Percentiles rank a stretch among this genome's conserved stretches.
Conservation (phyloP, 345 rosid species). For the Moricandia moricandioides region DNA sequence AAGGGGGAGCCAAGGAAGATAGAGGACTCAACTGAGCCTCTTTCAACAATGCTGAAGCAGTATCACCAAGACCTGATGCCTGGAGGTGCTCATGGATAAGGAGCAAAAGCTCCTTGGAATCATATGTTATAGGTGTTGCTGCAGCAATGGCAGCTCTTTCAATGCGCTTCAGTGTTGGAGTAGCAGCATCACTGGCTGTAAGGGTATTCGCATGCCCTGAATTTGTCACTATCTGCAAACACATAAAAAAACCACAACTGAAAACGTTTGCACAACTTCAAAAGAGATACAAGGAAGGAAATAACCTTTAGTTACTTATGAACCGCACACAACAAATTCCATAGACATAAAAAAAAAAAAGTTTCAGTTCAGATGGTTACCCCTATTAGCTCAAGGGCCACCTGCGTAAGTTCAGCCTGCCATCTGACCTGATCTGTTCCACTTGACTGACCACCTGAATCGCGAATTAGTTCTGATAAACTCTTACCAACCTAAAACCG, state of each 20-base stretch:
- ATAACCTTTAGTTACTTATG: background rate
- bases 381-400: constrained; percentile 92
- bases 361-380: constrained; percentile 41
- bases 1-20: constrained; percentile 61
- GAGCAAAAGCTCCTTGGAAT: constrained; percentile 84
- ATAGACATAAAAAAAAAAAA: background rate
- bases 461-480: constrained; percentile 92
- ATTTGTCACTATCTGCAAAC: constrained; percentile 82
- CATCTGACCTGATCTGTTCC: constrained; percentile 90
- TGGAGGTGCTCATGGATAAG: constrained; percentile 97
- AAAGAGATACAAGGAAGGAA: constrained; percentile 4
- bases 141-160: constrained; percentile 99
- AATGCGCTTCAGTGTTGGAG: constrained; percentile 92
- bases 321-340: constrained; percentile 7
- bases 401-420: constrained; percentile 94
- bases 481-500: constrained; percentile 85
- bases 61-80: constrained; percentile 73
- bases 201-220: constrained; percentile 90
- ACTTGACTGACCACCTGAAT: constrained; percentile 70
- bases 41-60: constrained; percentile 67
- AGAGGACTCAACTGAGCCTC: constrained; percentile 93
- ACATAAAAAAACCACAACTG: constrained; percentile 25
- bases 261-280: constrained; percentile 6
- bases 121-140: constrained; percentile 94
- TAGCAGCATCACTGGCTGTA: constrained; percentile 99